These are phyloP conservation scores for Asterophora parasitica DNA, from an alignment of 768 basidiomycete genomes.

Conservation along the genomic window DNA sequence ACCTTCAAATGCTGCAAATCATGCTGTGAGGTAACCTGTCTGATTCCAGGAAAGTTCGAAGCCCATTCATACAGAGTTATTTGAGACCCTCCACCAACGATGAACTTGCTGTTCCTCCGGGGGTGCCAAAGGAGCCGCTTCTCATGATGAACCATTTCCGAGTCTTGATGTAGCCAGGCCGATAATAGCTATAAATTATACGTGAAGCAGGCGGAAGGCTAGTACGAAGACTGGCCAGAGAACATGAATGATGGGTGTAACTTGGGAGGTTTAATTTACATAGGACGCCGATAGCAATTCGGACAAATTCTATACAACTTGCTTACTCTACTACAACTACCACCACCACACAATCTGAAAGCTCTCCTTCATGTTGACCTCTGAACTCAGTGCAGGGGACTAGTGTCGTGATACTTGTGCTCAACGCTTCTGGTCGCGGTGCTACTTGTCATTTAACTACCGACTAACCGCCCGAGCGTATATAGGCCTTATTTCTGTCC, in stretches of 20 bases:
- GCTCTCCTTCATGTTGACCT: too few species aligned
- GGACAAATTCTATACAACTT: too few species aligned
- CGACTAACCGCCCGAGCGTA: too few species aligned
- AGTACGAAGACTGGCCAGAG: neutral
- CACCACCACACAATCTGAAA: too few species aligned
- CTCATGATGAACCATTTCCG: slow-evolving; percentile 38
- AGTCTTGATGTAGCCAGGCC: neutral
- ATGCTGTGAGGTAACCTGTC: slow-evolving; percentile 67
- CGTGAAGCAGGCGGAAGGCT: neutral
- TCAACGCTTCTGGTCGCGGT: too few species aligned
- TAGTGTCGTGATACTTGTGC: too few species aligned
- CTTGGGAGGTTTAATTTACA: too few species aligned
- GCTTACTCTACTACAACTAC: too few species aligned
- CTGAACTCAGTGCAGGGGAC: too few species aligned
- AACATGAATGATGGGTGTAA: neutral
- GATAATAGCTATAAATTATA: slow-evolving; percentile 1
- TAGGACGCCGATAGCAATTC: neutral
- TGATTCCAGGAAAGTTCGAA: slow-evolving; percentile 60
- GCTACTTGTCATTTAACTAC: too few species aligned
- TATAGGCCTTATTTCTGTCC: too few species aligned
- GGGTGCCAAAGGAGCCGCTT: slow-evolving; percentile 81
- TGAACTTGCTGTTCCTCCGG: slow-evolving; percentile 62
- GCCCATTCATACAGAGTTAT: slow-evolving; percentile 77
- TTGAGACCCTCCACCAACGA: slow-evolving; percentile 72
- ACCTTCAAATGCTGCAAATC: slow-evolving; percentile 77